Conservation (phyloP, 768 basidiomycete species). For the Imleria badia region DNA sequence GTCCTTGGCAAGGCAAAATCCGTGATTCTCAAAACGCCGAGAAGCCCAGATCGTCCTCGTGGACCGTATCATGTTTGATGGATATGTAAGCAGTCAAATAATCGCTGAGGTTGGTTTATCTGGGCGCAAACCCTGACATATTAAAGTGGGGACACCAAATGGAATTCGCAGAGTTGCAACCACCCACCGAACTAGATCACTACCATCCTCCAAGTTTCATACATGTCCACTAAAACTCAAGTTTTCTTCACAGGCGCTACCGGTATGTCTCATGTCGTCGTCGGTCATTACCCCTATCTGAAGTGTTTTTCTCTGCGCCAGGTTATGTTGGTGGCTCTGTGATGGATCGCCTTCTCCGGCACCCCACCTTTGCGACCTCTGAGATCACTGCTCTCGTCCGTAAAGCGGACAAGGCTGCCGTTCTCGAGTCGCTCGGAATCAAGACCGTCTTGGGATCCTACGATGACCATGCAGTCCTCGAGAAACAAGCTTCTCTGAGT, state of each 20-base stretch:
- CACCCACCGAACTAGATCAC: neutral
- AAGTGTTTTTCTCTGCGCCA: neutral
- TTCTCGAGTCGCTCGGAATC: slow-evolving; percentile 24
- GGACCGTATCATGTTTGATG: neutral
- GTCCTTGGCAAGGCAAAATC: too few species aligned
- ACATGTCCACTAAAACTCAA: slow-evolving; percentile 22
- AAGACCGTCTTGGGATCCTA: slow-evolving; percentile 43
- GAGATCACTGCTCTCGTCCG: slow-evolving; percentile 32
- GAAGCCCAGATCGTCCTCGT: neutral
- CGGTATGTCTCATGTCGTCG: slow-evolving; percentile 3
- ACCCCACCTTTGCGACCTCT: slow-evolving; percentile 20
- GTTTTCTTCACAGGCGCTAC: slow-evolving; percentile 23
- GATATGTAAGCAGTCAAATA: neutral
- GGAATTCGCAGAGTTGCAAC: neutral
- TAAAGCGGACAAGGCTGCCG: slow-evolving; percentile 25
- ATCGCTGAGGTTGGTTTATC: neutral
- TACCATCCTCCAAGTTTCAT: neutral
- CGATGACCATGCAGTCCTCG: slow-evolving; percentile 41
- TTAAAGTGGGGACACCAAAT: slow-evolving; percentile 1
- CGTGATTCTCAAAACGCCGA: neutral
- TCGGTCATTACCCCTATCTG: neutral
- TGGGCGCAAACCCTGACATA: neutral
- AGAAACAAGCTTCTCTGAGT: slow-evolving; percentile 42
- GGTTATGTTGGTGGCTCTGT: slow-evolving; percentile 37
- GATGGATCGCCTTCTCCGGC: slow-evolving; percentile 31